Evolutionary conservation across 148 eudicot species (phyloP), one percentile per base, ranked within the genome.

Genomic region (Linanthus parryae): DNA sequence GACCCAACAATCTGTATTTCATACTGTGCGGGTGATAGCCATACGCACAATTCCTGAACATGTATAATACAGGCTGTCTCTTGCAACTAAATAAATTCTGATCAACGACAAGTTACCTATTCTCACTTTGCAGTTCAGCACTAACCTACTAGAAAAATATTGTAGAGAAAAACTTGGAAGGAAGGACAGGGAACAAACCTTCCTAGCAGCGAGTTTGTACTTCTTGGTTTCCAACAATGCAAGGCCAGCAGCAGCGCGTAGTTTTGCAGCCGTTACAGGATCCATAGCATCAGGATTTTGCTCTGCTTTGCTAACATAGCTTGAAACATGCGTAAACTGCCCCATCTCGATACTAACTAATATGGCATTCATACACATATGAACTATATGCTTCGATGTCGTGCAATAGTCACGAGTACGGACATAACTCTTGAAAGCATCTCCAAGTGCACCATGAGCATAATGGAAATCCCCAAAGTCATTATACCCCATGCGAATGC

Each of bases 381-480:
- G 79, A 43, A 82, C 74, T 14, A 92, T 84, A 60, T 92, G 98
- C 72, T 87, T 92, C 33, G 82, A 72, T 12, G 94, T 87, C 23
- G 98, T 92, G 65, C 98, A 92, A 60, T 92, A 92, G 68, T 92
- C 98, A 72, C 96, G 98, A 46, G 98, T 80, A n/a, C 96, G 96
- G 23, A 81, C 77, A 15, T 84, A 92, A 64, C 65, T 79, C 79
- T 87, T 92, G 41, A 92, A 92, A 42, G 98, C 98, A 63, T 92
- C 98, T 29, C 80, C 90, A 48, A 92, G 85, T 44, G 68, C 70
- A 38, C 98, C 98, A 58, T 82, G 96, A 34, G 90, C 71, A 66
- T 81, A 92, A 57, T 71, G 75, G 57, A 87, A 92, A 58, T 92
- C 96, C 30, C 94, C 98, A 67, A 84, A 81, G 69, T 92, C 98